Evolutionary conservation across 805 yeast genomes (phyloP).

Genomic region (Yarrowia divulgata): DNA sequence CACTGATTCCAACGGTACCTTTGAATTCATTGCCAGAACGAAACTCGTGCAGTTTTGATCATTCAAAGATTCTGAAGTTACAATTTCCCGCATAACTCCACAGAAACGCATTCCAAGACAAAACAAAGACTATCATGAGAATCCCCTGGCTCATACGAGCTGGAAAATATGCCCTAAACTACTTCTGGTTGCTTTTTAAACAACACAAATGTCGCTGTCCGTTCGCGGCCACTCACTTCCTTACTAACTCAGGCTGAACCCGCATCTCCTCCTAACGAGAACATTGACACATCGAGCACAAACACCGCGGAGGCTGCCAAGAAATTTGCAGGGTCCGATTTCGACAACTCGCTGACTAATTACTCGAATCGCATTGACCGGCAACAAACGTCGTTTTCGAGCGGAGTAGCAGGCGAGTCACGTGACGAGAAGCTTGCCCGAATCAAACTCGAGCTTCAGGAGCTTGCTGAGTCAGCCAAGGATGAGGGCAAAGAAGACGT

Average conservation of each 20-base stretch:
- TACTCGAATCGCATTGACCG: slow-evolving; percentile 29
- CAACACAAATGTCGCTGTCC: no score
- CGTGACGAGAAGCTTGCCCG: slow-evolving; percentile 23
- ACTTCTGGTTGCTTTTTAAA: no score
- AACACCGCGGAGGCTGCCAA: background rate
- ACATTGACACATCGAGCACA: slow-evolving; percentile 19
- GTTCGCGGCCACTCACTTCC: no score
- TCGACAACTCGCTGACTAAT: slow-evolving; percentile 27
- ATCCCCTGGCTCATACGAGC: background rate
- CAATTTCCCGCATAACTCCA: background rate
- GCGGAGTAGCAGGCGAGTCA: slow-evolving; percentile 6
- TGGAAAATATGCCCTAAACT: background rate
- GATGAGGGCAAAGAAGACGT: background rate
- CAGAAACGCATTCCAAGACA: background rate
- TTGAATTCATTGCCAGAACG: no score
- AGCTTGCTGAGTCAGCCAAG: slow-evolving; percentile 5
- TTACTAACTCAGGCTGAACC: slow-evolving; percentile 23
- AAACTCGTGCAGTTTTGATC: no score
- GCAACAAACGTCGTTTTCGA: background rate
- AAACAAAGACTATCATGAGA: background rate
- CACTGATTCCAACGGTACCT: no score
- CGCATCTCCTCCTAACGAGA: slow-evolving; percentile 4
- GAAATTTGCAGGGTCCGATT: slow-evolving; percentile 6
- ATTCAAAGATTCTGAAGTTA: no score
- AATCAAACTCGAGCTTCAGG: slow-evolving; percentile 17